Conservation (phyloP, 768 basidiomycete species). For the Pleurotus eryngii region DNA sequence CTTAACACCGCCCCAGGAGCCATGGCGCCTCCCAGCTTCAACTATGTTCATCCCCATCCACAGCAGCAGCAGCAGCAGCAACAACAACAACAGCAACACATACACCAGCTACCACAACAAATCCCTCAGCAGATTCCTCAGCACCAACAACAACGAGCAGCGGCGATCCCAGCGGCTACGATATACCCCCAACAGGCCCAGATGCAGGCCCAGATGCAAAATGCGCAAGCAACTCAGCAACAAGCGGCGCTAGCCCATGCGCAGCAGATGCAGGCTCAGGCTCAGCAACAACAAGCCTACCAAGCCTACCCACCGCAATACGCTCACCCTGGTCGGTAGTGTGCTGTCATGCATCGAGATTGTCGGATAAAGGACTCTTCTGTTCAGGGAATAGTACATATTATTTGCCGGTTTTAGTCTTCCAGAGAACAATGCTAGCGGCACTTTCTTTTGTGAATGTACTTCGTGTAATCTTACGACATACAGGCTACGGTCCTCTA, state of each 20-base stretch:
- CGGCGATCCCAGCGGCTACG: slow-evolving; percentile 25
- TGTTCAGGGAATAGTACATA: too few relatives aligned
- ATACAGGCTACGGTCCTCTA: not conserved
- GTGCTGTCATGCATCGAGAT: not conserved
- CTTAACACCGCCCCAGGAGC: slow-evolving; percentile 46
- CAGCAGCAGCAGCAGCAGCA: slow-evolving; percentile 52
- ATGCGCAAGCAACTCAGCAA: slow-evolving; percentile 36
- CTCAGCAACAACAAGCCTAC: slow-evolving; percentile 5
- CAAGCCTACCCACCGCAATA: slow-evolving; percentile 11
- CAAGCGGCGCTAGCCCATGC: slow-evolving; percentile 31
- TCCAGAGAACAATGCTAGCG: not conserved
- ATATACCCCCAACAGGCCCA: slow-evolving; percentile 31
- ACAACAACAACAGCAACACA: slow-evolving; percentile 32
- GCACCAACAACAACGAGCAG: slow-evolving; percentile 21
- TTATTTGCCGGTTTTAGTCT: too few relatives aligned
- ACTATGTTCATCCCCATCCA: slow-evolving; percentile 62
- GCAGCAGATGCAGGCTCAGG: slow-evolving; percentile 21
- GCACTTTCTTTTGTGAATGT: too few relatives aligned
- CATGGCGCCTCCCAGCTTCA: slow-evolving; percentile 67
- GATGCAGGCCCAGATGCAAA: slow-evolving; percentile 25
- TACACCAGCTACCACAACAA: slow-evolving; percentile 29
- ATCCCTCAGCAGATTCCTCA: slow-evolving; percentile 28
- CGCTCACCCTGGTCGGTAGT: slow-evolving; percentile 10
- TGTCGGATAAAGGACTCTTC: not conserved
- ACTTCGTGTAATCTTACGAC: too few relatives aligned